Conservation (phyloP, 2,329 filamentous ascomycete species). For the Aspergillus cejpii region DNA sequence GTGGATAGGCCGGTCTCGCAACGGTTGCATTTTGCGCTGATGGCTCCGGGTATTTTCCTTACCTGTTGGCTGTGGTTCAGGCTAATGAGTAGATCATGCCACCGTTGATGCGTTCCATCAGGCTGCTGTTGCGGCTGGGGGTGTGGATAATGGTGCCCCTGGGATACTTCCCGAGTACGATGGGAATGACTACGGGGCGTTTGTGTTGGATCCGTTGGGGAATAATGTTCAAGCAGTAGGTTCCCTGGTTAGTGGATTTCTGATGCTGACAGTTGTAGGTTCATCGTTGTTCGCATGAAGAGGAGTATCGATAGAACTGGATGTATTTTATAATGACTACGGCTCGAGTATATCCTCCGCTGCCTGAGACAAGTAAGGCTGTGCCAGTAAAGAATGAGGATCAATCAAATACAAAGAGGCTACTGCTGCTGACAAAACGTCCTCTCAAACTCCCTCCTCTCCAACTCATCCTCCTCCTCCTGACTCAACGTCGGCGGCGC, state of each 20-base stretch:
- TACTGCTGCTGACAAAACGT: not conserved
- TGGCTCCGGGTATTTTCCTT: conserved; percentile 10
- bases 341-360: no score
- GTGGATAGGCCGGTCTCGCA: not conserved
- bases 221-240: conserved; percentile 1
- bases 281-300: not conserved
- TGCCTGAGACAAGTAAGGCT: no score
- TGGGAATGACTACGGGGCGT: not conserved
- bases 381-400: not conserved
- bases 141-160: not conserved
- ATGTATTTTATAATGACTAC: no score
- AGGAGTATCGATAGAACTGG: not conserved
- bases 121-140: not conserved
- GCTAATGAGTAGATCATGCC: not conserved
- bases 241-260: not conserved
- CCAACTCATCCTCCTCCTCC: not conserved
- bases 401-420: not conserved
- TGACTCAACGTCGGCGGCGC: not conserved
- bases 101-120: not conserved
- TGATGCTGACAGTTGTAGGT: not conserved
- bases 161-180: not conserved
- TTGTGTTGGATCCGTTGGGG: conserved; percentile 1
- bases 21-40: conserved; percentile 16
- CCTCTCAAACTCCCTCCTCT: not conserved
- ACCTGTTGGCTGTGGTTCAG: not conserved